Conservation (phyloP, 2,329 filamentous ascomycete genomes). For the Ampelomyces quisqualis region DNA sequence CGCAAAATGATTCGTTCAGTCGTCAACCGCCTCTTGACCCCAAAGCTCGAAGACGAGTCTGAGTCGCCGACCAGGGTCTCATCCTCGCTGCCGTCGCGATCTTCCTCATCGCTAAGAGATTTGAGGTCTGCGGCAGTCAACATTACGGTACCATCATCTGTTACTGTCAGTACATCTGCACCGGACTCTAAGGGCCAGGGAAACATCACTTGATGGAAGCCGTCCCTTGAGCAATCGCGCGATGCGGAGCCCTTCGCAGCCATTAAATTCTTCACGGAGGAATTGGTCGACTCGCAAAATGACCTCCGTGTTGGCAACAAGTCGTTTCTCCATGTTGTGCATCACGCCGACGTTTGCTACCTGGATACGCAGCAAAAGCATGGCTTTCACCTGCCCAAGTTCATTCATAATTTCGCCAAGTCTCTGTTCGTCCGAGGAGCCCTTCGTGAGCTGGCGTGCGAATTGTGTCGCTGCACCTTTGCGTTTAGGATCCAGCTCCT, state of each 20-base stretch:
- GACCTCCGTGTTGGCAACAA: constrained; percentile 13
- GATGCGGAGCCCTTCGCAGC: constrained; percentile 14
- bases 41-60: constrained; percentile 6
- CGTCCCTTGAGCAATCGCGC: constrained; percentile 14
- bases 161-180: constrained; percentile 51
- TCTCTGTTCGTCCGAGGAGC: constrained; percentile 19
- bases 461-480: constrained; percentile 13
- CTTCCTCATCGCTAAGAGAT: constrained; percentile 4
- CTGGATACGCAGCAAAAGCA: constrained; percentile 16
- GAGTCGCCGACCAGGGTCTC: constrained; percentile 15
- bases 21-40: constrained; percentile 2
- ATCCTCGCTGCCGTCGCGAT: constrained; percentile 8
- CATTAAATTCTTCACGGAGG: constrained; percentile 2
- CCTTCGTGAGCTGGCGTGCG: constrained; percentile 15
- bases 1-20: constrained; percentile 15
- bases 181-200: not conserved
- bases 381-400: constrained; percentile 15
- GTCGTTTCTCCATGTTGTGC: constrained; percentile 9
- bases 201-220: constrained; percentile 11
- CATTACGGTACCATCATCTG: constrained; percentile 44
- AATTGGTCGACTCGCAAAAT: constrained; percentile 16
- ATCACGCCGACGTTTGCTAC: constrained; percentile 21
- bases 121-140: constrained; percentile 14
- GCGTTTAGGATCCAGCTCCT: constrained; percentile 13
- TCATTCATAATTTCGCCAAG: constrained; percentile 18